Base-by-base conservation (phyloP, 495 filamentous ascomycete species). In the Rostrohypoxylon terebratum region DNA sequence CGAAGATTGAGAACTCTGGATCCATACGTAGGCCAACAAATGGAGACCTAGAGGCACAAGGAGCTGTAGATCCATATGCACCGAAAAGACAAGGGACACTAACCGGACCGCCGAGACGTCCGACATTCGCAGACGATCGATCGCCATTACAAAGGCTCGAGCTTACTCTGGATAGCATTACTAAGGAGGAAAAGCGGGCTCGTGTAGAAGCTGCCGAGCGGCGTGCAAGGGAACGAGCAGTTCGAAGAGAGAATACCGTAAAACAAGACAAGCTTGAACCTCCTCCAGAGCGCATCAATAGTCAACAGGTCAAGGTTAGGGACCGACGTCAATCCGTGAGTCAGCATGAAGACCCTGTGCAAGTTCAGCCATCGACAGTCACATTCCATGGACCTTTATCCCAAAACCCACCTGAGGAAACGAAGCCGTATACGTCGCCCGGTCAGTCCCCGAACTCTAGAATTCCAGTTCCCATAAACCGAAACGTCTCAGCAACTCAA, bases 141-240 rank as follows among this genome's bases (percentile, higher is more conserved):
- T 97, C 94, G 54, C 96, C 96, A 34, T 82, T 99, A 21, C 96
- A 98, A 78, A 94, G 90, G 79, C 88, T 99, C 59, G 96, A 98
- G 81, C 88, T 91, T 42, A 94, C 93, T 59, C 84, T 98, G 63
- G 90, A 88, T 77, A 93, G 92, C 77, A 94, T 97, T 73, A 96
- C 90, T 77, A 97, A 97, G 78, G 93, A 96, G 74, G 94, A 97
- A 75, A 97, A 93, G 77, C 86, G 92, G 65, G 92, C 92, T 2
- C 87, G 91, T 53, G 87, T 91, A n/a, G 86, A 93, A 79, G 90
- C 94, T 76, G 91, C 92, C 1, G 94, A 97, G 75, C 81, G 84
- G 57, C 83, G 83, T 76, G 80, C 87, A 75, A 80, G 89, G 83
- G 84, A 87, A 60, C 83, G 79, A 71, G 81, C 80, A 25, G 82